A percentile compares a stretch with the other conserved stretches of the same genome.
phyloP scores from a whole-genome alignment of 2,329 filamentous ascomycete genomes.

The Cytospora chrysosperma region DNA sequence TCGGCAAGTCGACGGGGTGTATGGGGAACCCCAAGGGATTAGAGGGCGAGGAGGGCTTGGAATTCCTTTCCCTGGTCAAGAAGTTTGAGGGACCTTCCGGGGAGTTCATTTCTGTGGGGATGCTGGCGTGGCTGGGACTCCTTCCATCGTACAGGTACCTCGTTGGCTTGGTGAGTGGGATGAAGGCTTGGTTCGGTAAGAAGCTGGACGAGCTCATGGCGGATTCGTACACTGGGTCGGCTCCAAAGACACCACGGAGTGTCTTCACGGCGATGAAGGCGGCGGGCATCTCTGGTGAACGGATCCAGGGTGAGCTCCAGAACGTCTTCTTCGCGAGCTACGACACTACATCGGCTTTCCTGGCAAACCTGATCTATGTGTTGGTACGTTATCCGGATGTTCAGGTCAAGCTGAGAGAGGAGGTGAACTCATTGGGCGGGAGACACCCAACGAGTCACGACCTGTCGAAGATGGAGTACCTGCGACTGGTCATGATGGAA shows the following conservation, averaged over 20 bases:
- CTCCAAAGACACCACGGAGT: background rate
- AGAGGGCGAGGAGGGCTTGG: background rate
- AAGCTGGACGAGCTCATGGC: constrained; percentile 17
- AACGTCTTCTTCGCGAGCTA: constrained; percentile 25
- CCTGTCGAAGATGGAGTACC: constrained; percentile 7
- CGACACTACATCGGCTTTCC: constrained; percentile 19
- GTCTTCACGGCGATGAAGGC: constrained; percentile 21
- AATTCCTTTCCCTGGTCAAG: constrained; percentile 19
- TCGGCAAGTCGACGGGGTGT: constrained; percentile 18
- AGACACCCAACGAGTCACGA: constrained; percentile 6
- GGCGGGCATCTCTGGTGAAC: constrained; percentile 1
- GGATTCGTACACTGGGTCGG: background rate
- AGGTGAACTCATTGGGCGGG: constrained; percentile 8
- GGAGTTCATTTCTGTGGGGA: constrained; percentile 16
- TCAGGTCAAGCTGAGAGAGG: constrained; percentile 10
- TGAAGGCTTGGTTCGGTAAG: constrained; percentile 21
- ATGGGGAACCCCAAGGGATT: background rate
- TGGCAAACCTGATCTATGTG: constrained; percentile 20
- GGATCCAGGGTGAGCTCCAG: constrained; percentile 21
- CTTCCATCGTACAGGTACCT: constrained; percentile 5
- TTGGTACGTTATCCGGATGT: constrained; percentile 5
- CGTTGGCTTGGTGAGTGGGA: constrained; percentile 13
- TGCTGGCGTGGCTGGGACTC: constrained; percentile 14
- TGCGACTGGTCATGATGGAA: constrained; percentile 19
- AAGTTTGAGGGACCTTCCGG: constrained; percentile 19